Base-by-base conservation (phyloP, 192 early-diverging fungal species). In the Umbelopsis sp. region DNA sequence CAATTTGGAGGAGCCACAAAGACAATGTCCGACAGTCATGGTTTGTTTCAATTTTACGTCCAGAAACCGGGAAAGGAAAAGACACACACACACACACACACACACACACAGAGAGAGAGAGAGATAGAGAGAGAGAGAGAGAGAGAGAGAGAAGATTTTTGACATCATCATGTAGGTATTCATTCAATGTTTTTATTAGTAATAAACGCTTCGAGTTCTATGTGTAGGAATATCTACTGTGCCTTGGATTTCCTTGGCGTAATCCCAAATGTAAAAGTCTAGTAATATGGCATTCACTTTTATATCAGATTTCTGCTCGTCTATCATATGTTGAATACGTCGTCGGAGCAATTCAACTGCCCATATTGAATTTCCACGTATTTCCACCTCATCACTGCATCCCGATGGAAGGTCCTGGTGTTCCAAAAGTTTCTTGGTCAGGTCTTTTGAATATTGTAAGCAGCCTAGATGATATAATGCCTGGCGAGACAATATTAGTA, bases 191-290 rank as follows among this genome's bases (percentile, higher is more conserved):
- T 25, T 56, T 8, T 8, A n/a, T 62, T 65, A 91, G 76, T 92
- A 93, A 53, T 81, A 91, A 52, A 86, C 73, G 69, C 79, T 82
- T 47, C 92, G 78, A 10, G 89, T 91, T 16, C 82, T 77, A 76
- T 93, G 92, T 54, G 87, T 88, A 12, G 87, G 87, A 24, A 92
- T 74, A 21, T 59, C 75, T 84, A 94, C 79, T 49, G 80, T 72
- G 7, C 83, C 66, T n/a, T 88, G 69, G 29, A 87, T 75, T 24
- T 87, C 88, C 67, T 93, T 92, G 5, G 94, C 91, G 65, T 87
- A 88, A 73, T 95, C 94, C 94, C 94, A 95, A 50, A 95, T 83
- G 71, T 91, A 95, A 77, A 95, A 95, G 68, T 95, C 94, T n/a
- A 94, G 80, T 45, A 95, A 74, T 20, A 95, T 91, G 1, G 92